Evolutionary conservation across 1,284 basidiomycete species (phyloP).

Genomic region (Fomitopsis pinicola): DNA sequence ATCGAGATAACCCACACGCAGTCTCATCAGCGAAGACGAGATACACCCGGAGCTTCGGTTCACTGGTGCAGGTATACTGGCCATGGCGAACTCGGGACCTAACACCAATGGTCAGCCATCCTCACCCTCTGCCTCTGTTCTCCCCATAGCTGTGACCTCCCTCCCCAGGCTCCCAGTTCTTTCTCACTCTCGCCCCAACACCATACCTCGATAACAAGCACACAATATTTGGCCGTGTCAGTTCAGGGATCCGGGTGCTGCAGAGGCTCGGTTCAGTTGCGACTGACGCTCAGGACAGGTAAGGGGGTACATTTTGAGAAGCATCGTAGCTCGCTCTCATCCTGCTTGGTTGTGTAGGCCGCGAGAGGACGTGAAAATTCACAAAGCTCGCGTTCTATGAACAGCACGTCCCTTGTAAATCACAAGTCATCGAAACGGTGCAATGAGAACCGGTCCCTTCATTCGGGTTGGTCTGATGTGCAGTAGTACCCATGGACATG

Average conservation of each 20-base stretch:
- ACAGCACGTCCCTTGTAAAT: not conserved
- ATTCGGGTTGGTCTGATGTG: no score
- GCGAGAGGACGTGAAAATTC: constrained; percentile 75
- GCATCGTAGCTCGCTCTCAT: constrained; percentile 5
- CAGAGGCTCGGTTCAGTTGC: constrained; percentile 79
- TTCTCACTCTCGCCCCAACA: constrained; percentile 85
- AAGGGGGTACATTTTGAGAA: constrained; percentile 21
- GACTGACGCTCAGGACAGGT: constrained; percentile 77
- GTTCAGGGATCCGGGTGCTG: constrained; percentile 81
- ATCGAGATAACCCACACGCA: not conserved
- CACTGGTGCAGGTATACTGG: constrained; percentile 93
- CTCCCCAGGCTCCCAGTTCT: constrained; percentile 85
- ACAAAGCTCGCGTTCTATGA: constrained; percentile 59
- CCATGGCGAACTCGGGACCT: constrained; percentile 95
- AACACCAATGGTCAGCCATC: constrained; percentile 80
- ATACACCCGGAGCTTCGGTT: constrained; percentile 86
- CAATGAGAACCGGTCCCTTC: no score
- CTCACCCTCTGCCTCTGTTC: not conserved
- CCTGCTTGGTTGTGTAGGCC: constrained; percentile 45
- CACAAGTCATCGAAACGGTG: not conserved
- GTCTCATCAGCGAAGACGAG: constrained; percentile 67
- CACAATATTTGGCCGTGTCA: constrained; percentile 89
- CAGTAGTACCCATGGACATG: no score
- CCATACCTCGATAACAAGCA: constrained; percentile 93
- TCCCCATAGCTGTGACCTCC: not conserved